Percentiles rank a stretch among this genome's conserved stretches.
These are phyloP conservation scores for Phytophthora fragariaefolia DNA, from an alignment of 352 stramenopile species.

Conservation along the genomic window DNA sequence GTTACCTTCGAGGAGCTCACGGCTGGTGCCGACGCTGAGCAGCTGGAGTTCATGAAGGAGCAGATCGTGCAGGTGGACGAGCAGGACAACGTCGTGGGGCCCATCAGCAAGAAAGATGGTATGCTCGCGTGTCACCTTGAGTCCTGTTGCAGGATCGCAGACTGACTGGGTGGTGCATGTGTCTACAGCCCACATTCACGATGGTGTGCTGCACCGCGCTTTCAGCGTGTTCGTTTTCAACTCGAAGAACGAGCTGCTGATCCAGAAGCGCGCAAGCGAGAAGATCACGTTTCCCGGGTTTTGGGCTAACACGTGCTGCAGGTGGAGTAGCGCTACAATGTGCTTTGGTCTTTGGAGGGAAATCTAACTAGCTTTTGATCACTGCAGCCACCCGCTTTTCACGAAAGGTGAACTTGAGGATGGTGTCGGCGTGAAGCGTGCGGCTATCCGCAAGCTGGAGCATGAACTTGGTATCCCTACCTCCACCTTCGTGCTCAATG, in stretches of 20 bases:
- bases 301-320: constrained; percentile 99
- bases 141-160: neutral
- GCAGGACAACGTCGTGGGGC: constrained; percentile 78
- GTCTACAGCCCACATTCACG: constrained; percentile 71
- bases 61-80: constrained; percentile 91
- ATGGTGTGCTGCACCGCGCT: constrained; percentile 80
- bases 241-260: constrained; percentile 83
- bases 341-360: neutral
- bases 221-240: constrained; percentile 92
- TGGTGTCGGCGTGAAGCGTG: constrained; percentile 87
- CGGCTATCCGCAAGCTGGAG: constrained; percentile 97
- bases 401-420: constrained; percentile 90
- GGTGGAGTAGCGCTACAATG: constrained; percentile 33
- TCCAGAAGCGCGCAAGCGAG: constrained; percentile 92
- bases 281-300: constrained; percentile 99
- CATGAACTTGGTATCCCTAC: constrained; percentile 97
- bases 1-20: constrained; percentile 71
- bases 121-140: neutral
- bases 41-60: constrained; percentile 93
- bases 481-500: constrained; percentile 72
- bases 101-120: constrained; percentile 90
- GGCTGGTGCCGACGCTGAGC: constrained; percentile 69
- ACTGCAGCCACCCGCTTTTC: constrained; percentile 93
- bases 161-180: constrained; percentile 10
- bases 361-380: constrained; percentile 3